Conservation (phyloP, 106 monocot genomes). For the Dendrobium nobile region DNA sequence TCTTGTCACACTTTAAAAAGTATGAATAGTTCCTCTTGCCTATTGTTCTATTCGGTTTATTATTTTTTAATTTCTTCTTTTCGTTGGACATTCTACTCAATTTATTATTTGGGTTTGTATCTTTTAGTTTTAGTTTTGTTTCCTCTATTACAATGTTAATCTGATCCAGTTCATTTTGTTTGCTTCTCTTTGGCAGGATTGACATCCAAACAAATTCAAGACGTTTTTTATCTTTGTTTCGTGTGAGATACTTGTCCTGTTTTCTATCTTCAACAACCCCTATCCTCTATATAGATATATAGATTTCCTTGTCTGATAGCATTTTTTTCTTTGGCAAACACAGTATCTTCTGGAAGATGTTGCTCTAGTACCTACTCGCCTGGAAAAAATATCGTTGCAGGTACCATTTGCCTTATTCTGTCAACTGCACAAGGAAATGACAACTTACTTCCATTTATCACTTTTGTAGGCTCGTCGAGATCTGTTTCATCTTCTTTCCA, state of each 20-base stretch:
- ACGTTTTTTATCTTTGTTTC: conserved; percentile 76
- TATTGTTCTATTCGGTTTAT: background rate
- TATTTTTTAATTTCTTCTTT: background rate
- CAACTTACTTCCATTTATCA: background rate
- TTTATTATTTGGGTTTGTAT: background rate
- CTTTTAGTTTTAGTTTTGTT: background rate
- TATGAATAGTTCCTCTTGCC: background rate
- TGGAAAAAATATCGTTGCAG: conserved; percentile 70
- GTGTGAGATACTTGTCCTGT: conserved; percentile 31
- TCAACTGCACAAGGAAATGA: background rate
- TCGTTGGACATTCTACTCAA: background rate
- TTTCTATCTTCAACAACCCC: background rate
- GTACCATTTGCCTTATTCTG: conserved; percentile 17
- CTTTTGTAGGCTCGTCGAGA: conserved; percentile 57
- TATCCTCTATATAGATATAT: background rate
- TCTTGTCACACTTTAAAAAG: background rate
- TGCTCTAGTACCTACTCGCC: conserved; percentile 43
- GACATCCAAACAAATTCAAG: conserved; percentile 95
- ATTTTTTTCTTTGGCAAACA: background rate
- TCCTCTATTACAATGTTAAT: background rate
- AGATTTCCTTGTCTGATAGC: background rate
- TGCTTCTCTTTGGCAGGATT: conserved; percentile 55
- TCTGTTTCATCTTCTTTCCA: conserved; percentile 75
- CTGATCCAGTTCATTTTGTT: background rate
- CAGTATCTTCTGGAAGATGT: conserved; percentile 99